phyloP scores from a whole-genome alignment of 768 basidiomycete genomes.

The Termitomyces titanicus region DNA sequence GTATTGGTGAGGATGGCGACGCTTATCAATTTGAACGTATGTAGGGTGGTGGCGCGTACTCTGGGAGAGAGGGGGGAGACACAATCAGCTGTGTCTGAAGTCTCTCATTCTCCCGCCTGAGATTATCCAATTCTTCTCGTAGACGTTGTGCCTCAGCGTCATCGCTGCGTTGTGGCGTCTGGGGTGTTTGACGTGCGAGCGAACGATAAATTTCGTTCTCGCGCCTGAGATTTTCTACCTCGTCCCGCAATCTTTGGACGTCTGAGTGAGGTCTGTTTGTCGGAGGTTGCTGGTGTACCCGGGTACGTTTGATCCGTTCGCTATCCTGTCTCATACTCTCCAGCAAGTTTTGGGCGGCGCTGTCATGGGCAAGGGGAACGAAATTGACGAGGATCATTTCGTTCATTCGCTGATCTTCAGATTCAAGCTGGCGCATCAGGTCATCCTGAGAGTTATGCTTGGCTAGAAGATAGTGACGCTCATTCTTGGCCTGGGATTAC shows the following conservation, averaged over 20 bases:
- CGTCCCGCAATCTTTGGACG: slow-evolving; percentile 1
- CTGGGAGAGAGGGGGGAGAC: neutral
- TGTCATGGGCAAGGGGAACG: neutral
- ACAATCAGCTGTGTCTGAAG: neutral
- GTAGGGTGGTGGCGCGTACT: neutral
- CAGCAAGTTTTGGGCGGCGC: slow-evolving; percentile 4
- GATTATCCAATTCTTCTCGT: neutral
- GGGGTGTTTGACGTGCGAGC: neutral
- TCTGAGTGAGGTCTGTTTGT: neutral
- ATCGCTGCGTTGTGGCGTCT: neutral
- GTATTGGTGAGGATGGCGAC: neutral
- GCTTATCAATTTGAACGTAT: neutral
- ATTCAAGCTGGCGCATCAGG: neutral
- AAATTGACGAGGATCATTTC: neutral
- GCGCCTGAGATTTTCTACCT: slow-evolving; percentile 7
- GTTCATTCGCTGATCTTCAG: neutral
- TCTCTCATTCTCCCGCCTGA: slow-evolving; percentile 1
- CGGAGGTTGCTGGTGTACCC: neutral
- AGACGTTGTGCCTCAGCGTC: neutral
- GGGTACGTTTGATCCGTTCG: slow-evolving; percentile 2
- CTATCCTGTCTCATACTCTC: slow-evolving; percentile 9
- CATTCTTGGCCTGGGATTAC: neutral
- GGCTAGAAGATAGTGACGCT: neutral
- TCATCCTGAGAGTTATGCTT: neutral
- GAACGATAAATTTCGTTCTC: slow-evolving; percentile 10